A percentile compares a stretch with the other conserved stretches of the same genome.
phyloP scores from a whole-genome alignment of 1,284 basidiomycete species.

The Cutaneotrichosporon spelunceum region DNA sequence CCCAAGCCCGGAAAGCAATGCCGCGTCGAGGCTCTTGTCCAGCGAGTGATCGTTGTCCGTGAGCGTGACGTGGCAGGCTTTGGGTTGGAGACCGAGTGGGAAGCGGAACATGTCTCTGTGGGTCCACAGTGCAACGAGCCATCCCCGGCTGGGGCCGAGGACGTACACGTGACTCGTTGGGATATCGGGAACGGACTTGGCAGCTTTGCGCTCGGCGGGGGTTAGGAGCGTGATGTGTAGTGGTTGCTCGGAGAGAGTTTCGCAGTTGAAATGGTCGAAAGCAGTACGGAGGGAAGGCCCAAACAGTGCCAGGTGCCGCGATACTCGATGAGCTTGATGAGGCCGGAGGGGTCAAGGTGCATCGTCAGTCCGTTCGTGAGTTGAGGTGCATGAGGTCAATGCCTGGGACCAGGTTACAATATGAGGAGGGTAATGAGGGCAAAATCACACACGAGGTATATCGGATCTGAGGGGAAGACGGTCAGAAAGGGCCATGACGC shows the following conservation, averaged over 20 bases:
- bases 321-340: slow-evolving; percentile 8
- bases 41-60: slow-evolving; percentile 54
- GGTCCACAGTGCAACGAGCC: slow-evolving; percentile 60
- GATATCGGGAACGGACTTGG: neutral
- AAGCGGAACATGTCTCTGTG: slow-evolving; percentile 57
- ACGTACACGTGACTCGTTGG: slow-evolving; percentile 12
- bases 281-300: slow-evolving; percentile 11
- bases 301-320: slow-evolving; percentile 17
- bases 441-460: neutral
- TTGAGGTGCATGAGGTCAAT: neutral
- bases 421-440: neutral
- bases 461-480: neutral
- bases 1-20: slow-evolving; percentile 41
- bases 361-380: neutral
- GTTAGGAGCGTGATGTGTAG: slow-evolving; percentile 6
- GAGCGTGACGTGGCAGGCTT: slow-evolving; percentile 60
- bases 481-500: no score
- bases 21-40: slow-evolving; percentile 50
- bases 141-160: slow-evolving; percentile 43
- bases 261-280: neutral
- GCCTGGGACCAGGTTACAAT: neutral
- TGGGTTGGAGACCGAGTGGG: slow-evolving; percentile 55
- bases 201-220: neutral
- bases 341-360: slow-evolving; percentile 6
- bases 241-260: neutral